Evolutionary conservation across 2,329 filamentous ascomycete genomes (phyloP), one percentile per base, ranked within the genome.

Genomic region (Botryotinia globosa): DNA sequence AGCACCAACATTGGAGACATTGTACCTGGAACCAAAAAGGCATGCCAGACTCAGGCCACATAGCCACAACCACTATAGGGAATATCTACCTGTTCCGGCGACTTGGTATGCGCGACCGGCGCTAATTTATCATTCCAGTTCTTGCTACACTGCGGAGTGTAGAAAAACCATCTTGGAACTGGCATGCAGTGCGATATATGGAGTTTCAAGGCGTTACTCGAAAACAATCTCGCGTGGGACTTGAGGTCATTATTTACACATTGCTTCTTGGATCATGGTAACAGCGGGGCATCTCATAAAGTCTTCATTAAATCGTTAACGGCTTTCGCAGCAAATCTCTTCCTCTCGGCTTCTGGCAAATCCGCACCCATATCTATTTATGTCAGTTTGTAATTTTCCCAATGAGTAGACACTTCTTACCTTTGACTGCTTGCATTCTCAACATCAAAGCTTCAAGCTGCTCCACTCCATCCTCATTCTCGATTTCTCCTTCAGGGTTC

Each of bases 371-470:
- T 85, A 71, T 91, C 89, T 78, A 85, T 82, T 54, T 20, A 42
- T n/a, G 58, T 79, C 56, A 79, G 75, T 37, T n/a, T 37, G 2
- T 10, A 25, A 44, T 39, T 32, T 63, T 44, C 9, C 4, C 14
- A 37, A 22, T 34, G 22, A 20, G 34, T 18, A 25, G 56, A 59
- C 14, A 20, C 14, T 6, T 5, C 77, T 74, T 72, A 80, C 80
- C 80, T 79, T 77, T 78, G 14, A 88, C 88, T 1, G 88, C 88
- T 80, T 89, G 87, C 74, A 92, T 82, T 80, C 87, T 90, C 67
- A 84, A 82, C 87, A 92, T 90, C 86, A 91, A 87, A 69, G 82
- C 82, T 77, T 91, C 88, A 44, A 92, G 79, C 79, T 88, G 87
- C 77, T 86, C 84, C 25, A 91, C 84, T 6, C 84, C 81, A 29